Evolutionary conservation across 116 monocot genomes (phyloP), one percentile per base, ranked within the genome.

Genomic region (Posidonia oceanica): DNA sequence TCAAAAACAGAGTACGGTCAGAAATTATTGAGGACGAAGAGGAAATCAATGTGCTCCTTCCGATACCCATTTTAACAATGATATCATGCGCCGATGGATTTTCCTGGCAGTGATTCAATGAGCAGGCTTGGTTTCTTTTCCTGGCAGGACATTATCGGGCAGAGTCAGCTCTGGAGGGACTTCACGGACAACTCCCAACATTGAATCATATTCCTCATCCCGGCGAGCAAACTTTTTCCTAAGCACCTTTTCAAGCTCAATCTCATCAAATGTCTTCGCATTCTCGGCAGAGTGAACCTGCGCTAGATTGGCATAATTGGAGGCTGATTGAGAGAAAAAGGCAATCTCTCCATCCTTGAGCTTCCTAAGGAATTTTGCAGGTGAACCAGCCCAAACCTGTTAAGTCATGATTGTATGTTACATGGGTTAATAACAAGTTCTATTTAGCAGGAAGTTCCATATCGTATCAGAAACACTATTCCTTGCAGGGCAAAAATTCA

Each of bases 371-470:
- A 89, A 94, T 75, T 80, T 86, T 4, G 93, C 93, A 56, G 93
- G 93, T 70, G 87, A 82, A 48, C 93, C 93, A 54, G 72, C 93
- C 93, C 93, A 94, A n/a, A 94, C 89, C 93, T 94, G 77, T 69
- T 54, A 70, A 54, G 36, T 55, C 57, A 70, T 39, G 14, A 58
- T 57, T 14, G 8, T 14, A 57, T 39, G 39, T 44, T 23, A 8
- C 11, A 16, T 52, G 21, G 29, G 12, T 48, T 48, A 7, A 12
- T 48, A 10, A 48, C 48, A 0, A 48, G 48, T 10, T 48, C 12
- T 48, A 48, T 48, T 48, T 29, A 29, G 29, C 29, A 29, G 29
- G 29, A 29, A 29, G 29, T 29, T 29, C 29, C 3, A 10, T 48
- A 12, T 10, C 8, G 12, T 48, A 48, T 48, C 12, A 48, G 48